Evolutionary conservation across 768 basidiomycete genomes (phyloP).

Genomic region (Xerocomus spinulosus): DNA sequence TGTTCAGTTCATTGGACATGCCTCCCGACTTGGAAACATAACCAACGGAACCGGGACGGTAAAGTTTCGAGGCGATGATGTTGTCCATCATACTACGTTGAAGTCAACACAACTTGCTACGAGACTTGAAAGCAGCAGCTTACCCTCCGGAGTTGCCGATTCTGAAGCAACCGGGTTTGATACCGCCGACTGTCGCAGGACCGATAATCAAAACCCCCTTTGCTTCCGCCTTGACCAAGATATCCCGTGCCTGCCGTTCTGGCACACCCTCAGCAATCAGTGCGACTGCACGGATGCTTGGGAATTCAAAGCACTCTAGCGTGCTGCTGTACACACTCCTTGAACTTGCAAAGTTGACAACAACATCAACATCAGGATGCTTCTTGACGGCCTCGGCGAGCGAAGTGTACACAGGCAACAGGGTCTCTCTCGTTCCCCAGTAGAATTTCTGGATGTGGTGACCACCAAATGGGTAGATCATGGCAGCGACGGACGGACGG

Average conservation of each 20-base stretch:
- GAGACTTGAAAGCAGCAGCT: conserved; percentile 17
- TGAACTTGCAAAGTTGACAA: conserved; percentile 96
- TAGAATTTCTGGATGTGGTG: conserved; percentile 99
- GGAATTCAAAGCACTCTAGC: conserved; percentile 73
- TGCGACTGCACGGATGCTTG: conserved; percentile 56
- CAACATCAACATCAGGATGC: conserved; percentile 94
- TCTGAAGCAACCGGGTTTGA: conserved; percentile 99
- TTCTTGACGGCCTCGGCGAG: conserved; percentile 88
- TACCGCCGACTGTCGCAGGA: conserved; percentile 97
- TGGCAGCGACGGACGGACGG: conserved; percentile 91
- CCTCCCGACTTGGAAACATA: conserved; percentile 99
- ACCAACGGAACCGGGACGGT: conserved; percentile 94
- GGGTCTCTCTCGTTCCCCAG: conserved; percentile 99
- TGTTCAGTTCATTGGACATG: conserved; percentile 99
- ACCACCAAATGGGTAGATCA: conserved; percentile 99
- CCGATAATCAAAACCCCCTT: conserved; percentile 91
- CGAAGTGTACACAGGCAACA: conserved; percentile 94
- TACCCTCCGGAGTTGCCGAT: conserved; percentile 98
- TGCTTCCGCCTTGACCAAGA: conserved; percentile 81
- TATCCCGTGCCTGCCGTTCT: conserved; percentile 94
- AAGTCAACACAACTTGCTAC: conserved; percentile 3
- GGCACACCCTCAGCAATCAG: conserved; percentile 99
- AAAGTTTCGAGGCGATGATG: conserved; percentile 97
- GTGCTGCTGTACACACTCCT: conserved; percentile 94
- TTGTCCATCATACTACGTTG: conserved; percentile 94